Evolutionary conservation across 768 basidiomycete species (phyloP).

Genomic region (Mrakia gelida): DNA sequence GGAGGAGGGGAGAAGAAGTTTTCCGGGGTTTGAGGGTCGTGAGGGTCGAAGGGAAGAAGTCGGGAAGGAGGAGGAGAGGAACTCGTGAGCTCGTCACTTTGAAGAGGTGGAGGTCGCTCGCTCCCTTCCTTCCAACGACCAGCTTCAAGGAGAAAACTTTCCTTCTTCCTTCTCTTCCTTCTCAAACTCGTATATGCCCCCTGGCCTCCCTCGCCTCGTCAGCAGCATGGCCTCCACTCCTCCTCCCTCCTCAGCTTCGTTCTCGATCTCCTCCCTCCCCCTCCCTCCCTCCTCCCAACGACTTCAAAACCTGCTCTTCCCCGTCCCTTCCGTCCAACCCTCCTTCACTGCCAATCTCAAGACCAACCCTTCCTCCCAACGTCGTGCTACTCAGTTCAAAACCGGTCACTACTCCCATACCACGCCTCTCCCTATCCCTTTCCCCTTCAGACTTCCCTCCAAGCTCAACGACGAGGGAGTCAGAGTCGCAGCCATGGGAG

Average conservation of each 20-base stretch:
- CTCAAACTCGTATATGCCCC: neutral
- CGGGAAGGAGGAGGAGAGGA: neutral
- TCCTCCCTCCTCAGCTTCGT: neutral
- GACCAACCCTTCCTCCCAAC: conserved; percentile 37
- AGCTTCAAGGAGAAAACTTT: neutral
- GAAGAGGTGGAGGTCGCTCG: conserved; percentile 4
- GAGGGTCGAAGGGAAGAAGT: neutral
- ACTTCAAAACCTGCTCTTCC: conserved; percentile 9
- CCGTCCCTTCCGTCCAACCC: neutral
- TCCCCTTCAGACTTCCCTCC: conserved; percentile 67
- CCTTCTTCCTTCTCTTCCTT: too few species aligned
- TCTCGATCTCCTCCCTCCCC: conserved; percentile 23
- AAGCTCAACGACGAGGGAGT: conserved; percentile 53
- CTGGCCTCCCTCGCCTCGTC: neutral
- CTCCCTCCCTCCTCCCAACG: conserved; percentile 26
- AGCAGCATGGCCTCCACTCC: neutral
- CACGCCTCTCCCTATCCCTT: conserved; percentile 72
- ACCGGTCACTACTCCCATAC: conserved; percentile 45
- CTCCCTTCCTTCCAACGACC: neutral
- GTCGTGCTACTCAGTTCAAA: conserved; percentile 40
- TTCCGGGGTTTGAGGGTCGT: neutral
- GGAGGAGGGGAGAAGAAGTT: neutral
- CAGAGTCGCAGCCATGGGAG: conserved; percentile 56
- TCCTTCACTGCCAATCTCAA: conserved; percentile 27
- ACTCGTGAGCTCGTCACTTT: neutral